Evolutionary conservation across 2,329 filamentous ascomycete genomes (phyloP).

Genomic region (Colletotrichum horii): DNA sequence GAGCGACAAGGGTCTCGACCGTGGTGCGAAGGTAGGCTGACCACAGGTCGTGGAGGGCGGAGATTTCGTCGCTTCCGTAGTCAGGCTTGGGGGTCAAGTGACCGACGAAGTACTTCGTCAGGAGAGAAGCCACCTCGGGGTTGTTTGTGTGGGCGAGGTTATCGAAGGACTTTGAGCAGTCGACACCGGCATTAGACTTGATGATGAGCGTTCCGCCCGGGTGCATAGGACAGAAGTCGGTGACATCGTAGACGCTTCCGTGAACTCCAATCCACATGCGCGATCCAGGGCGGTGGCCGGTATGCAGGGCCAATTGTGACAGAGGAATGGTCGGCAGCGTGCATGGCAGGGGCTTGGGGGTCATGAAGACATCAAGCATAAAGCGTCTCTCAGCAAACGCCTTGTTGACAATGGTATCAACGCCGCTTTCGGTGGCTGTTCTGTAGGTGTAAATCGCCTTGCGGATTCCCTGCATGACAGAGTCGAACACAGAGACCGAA

Average conservation of each 20-base stretch:
- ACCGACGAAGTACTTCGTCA: slow-evolving; percentile 60
- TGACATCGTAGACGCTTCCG: slow-evolving; percentile 58
- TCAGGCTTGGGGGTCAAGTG: slow-evolving; percentile 56
- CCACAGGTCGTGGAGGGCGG: slow-evolving; percentile 54
- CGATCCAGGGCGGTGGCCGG: slow-evolving; percentile 51
- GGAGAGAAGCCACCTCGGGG: slow-evolving; percentile 55
- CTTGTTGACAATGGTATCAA: slow-evolving; percentile 54
- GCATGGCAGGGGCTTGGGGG: slow-evolving; percentile 55
- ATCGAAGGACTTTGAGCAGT: slow-evolving; percentile 58
- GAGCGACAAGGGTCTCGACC: slow-evolving; percentile 56
- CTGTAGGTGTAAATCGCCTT: slow-evolving; percentile 59
- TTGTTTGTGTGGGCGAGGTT: slow-evolving; percentile 60
- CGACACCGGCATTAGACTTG: slow-evolving; percentile 59
- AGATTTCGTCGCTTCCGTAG: slow-evolving; percentile 47
- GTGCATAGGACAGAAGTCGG: slow-evolving; percentile 58
- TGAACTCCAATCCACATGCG: slow-evolving; percentile 59
- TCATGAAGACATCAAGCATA: slow-evolving; percentile 64
- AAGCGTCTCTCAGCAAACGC: slow-evolving; percentile 61
- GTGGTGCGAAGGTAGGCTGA: slow-evolving; percentile 51
- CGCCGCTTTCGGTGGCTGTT: slow-evolving; percentile 54
- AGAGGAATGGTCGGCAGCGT: slow-evolving; percentile 55
- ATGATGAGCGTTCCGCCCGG: slow-evolving; percentile 59
- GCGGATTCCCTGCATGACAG: slow-evolving; percentile 59
- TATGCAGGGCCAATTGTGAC: slow-evolving; percentile 54
- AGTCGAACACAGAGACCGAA: slow-evolving; percentile 48